Evolutionary conservation across 2,329 filamentous ascomycete species (phyloP).

Genomic region (Ascosphaera apis): DNA sequence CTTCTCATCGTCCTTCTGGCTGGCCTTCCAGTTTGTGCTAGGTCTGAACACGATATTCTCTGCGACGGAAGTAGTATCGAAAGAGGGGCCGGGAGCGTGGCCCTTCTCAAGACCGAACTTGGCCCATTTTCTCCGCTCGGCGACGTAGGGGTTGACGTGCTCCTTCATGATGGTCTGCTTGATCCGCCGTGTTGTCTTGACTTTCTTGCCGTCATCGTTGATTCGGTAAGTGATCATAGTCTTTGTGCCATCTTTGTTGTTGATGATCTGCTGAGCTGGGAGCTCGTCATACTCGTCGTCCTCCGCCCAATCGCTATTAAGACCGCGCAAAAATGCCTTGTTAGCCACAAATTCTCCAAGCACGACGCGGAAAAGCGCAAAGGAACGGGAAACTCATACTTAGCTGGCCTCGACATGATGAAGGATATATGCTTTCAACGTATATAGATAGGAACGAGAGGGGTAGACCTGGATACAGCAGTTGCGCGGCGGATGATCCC

Average conservation of each 20-base stretch:
- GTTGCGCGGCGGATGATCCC: background rate
- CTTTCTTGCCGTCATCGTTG: slow-evolving; percentile 85
- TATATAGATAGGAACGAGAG: background rate
- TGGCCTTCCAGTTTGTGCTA: slow-evolving; percentile 79
- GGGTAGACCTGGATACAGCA: background rate
- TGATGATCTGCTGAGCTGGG: slow-evolving; percentile 67
- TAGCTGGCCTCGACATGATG: background rate
- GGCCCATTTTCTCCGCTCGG: slow-evolving; percentile 73
- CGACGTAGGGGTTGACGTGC: slow-evolving; percentile 87
- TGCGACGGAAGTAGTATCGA: slow-evolving; percentile 77
- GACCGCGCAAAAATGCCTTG: background rate
- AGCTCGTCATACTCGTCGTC: slow-evolving; percentile 72
- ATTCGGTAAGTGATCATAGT: slow-evolving; percentile 75
- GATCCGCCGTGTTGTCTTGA: slow-evolving; percentile 92
- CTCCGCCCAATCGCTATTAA: slow-evolving; percentile 70
- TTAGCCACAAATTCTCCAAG: background rate
- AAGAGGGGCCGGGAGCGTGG: slow-evolving; percentile 57
- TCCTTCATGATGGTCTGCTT: slow-evolving; percentile 79
- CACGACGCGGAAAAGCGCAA: background rate
- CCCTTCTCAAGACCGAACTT: slow-evolving; percentile 87
- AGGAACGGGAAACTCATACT: background rate
- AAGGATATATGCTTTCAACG: background rate
- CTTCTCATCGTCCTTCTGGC: slow-evolving; percentile 47
- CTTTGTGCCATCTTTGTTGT: slow-evolving; percentile 97
- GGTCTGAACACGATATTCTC: slow-evolving; percentile 98